A percentile compares a stretch with the other conserved stretches of the same genome.
phyloP scores from a whole-genome alignment of 352 stramenopile species.

The Globisporangium mamillatum region DNA sequence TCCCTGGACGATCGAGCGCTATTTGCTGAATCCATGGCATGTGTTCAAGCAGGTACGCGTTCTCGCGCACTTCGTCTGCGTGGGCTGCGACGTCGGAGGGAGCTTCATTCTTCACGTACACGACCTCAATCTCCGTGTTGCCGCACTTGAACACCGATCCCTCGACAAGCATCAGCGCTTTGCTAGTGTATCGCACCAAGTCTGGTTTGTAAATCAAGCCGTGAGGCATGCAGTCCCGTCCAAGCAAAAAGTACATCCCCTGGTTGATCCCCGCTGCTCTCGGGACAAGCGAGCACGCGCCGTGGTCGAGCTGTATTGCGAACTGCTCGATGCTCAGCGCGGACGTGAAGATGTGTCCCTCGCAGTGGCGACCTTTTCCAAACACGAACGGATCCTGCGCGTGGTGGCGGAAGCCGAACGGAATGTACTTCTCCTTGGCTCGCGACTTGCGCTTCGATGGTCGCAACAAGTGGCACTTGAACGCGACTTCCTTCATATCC shows the following conservation, averaged over 20 bases:
- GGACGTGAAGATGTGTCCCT: slow-evolving; percentile 57
- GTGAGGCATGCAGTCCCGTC: slow-evolving; percentile 43
- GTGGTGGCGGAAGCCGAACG: slow-evolving; percentile 51
- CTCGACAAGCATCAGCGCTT: slow-evolving; percentile 68
- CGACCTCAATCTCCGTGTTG: slow-evolving; percentile 58
- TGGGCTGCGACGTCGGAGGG: slow-evolving; percentile 12
- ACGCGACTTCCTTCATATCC: slow-evolving; percentile 63
- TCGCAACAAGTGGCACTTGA: slow-evolving; percentile 61
- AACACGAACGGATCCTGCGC: slow-evolving; percentile 44
- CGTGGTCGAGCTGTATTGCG: slow-evolving; percentile 55
- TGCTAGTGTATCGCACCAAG: slow-evolving; percentile 60
- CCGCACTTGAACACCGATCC: slow-evolving; percentile 62
- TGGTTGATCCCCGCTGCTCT: slow-evolving; percentile 60
- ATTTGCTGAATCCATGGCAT: slow-evolving; percentile 70
- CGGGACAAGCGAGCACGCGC: slow-evolving; percentile 53
- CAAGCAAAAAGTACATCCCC: slow-evolving; percentile 69
- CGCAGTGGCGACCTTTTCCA: slow-evolving; percentile 54
- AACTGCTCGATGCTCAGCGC: slow-evolving; percentile 65
- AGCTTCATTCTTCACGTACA: slow-evolving; percentile 43
- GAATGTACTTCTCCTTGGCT: slow-evolving; percentile 40
- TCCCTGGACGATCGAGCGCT: slow-evolving; percentile 31
- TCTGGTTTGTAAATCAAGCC: slow-evolving; percentile 32
- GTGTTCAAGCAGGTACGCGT: slow-evolving; percentile 36
- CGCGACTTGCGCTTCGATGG: slow-evolving; percentile 61
- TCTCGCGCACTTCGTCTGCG: slow-evolving; percentile 41